Evolutionary conservation across 2,329 filamentous ascomycete genomes (phyloP), one percentile per base, ranked within the genome.

Genomic region (Grosmannia penicillata): DNA sequence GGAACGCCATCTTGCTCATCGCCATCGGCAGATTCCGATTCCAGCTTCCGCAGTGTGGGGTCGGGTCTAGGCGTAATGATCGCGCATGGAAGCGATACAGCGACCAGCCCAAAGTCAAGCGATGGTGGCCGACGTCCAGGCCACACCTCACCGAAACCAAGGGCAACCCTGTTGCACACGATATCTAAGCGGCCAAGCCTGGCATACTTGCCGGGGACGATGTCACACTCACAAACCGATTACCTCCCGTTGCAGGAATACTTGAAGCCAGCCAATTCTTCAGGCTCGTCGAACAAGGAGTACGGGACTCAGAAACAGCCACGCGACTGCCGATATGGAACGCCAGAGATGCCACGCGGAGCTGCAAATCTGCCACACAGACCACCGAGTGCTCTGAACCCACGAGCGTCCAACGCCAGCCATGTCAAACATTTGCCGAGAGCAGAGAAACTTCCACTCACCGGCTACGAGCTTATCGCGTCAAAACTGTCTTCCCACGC

Each of bases 401-500:
- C 61, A 3, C 53, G 61, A 10, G 48, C 52, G 2, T 48, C 55
- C 9, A 47, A 51, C 22, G 46, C 54, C 23, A 50, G 51, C 27
- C 54, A 58, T 19, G 44, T 51, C 26, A 59, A 56, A 44, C 59
- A 56, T 32, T 54, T 56, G 1, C 57, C 56, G 0, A 53, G 61
- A 19, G 56, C 57, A 5, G 59, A 66, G 45, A 61, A 61, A 44
- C 48, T 64, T 13, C 60, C 63, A 9, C 46, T 68, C 27, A 66
- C 66, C 3, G 77, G 77, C 0, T 82, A 82, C 48, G 72, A 80
- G 46, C 60, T 74, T 3, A 55, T 82, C 9, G 74, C 78, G 2
- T 62, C 68, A 3, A 66, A 64, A 35, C 53, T 82, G 5, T 62
- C 66, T 6, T 46, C 48, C 45, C 47, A 56, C 3, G 18, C 37